Evolutionary conservation across 2,329 filamentous ascomycete species (phyloP).

Genomic region (Cladosporium sp.): DNA sequence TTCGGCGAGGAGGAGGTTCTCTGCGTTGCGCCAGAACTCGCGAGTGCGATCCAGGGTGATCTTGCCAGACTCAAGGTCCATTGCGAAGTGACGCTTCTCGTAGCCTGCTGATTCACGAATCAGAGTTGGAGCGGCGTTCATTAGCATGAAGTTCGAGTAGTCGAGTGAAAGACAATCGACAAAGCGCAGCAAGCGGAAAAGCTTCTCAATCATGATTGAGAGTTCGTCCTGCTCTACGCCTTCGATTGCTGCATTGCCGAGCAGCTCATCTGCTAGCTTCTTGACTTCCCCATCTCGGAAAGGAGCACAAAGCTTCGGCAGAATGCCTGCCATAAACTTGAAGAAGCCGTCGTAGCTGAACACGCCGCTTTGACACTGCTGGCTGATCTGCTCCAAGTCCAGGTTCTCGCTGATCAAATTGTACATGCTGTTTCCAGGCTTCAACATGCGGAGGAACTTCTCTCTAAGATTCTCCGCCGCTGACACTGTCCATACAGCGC

Average conservation of each 20-base stretch:
- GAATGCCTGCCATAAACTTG: constrained; percentile 68
- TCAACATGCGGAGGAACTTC: constrained; percentile 71
- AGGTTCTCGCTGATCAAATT: constrained; percentile 73
- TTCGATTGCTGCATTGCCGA: constrained; percentile 22
- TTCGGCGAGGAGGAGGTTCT: constrained; percentile 65
- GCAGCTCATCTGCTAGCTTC: constrained; percentile 61
- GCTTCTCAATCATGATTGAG: constrained; percentile 70
- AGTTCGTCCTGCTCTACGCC: constrained; percentile 40
- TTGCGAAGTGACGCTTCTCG: constrained; percentile 70
- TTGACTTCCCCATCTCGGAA: constrained; percentile 77
- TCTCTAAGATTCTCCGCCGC: constrained; percentile 70
- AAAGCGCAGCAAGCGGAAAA: constrained; percentile 72
- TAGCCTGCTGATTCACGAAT: constrained; percentile 71
- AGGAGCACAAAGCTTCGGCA: constrained; percentile 78
- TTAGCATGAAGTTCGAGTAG: constrained; percentile 78
- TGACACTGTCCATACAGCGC: constrained; percentile 67
- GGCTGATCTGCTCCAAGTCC: constrained; percentile 69
- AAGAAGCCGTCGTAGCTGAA: constrained; percentile 85
- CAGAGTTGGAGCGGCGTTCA: constrained; percentile 69
- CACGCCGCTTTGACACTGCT: constrained; percentile 67
- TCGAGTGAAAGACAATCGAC: constrained; percentile 78
- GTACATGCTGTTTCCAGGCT: constrained; percentile 71
- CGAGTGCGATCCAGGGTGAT: constrained; percentile 62
- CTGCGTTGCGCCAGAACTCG: constrained; percentile 65
- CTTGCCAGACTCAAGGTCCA: constrained; percentile 60